phyloP scores from a whole-genome alignment of 1,284 basidiomycete species.

The Hemileia vastatrix region DNA sequence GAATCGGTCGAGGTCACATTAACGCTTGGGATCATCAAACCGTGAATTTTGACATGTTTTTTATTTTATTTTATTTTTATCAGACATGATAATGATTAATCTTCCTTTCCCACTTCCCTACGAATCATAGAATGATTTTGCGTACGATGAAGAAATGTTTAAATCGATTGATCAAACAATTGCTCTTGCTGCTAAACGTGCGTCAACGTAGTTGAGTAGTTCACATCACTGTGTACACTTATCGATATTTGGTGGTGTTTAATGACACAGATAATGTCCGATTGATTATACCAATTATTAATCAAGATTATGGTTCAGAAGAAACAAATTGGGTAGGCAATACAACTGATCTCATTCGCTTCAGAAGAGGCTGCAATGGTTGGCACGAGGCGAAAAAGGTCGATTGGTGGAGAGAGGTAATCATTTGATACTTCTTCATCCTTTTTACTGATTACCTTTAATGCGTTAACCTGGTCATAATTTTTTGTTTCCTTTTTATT shows the following conservation, averaged over 20 bases:
- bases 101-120: too few species aligned
- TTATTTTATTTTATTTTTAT: background rate
- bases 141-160: slow-evolving; percentile 22
- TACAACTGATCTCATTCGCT: slow-evolving; percentile 21
- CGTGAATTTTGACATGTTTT: background rate
- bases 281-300: slow-evolving; percentile 22
- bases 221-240: too few species aligned
- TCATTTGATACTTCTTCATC: too few species aligned
- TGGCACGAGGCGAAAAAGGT: slow-evolving; percentile 1
- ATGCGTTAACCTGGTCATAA: too few species aligned
- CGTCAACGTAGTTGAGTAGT: background rate
- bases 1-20: slow-evolving; percentile 16
- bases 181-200: slow-evolving; percentile 12
- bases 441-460: too few species aligned
- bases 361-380: background rate
- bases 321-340: slow-evolving; percentile 23
- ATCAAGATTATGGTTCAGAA: slow-evolving; percentile 24
- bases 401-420: slow-evolving; percentile 19
- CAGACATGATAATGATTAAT: too few species aligned
- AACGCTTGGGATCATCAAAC: slow-evolving; percentile 15
- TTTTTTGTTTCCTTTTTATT: too few species aligned
- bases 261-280: slow-evolving; percentile 10
- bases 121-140: slow-evolving; percentile 14
- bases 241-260: too few species aligned
- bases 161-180: slow-evolving; percentile 21